Percentiles rank a stretch among this genome's conserved stretches.
These are phyloP conservation scores for Pestalotiopsis sp. DNA, from an alignment of 2,329 filamentous ascomycete species.

Conservation along the genomic window DNA sequence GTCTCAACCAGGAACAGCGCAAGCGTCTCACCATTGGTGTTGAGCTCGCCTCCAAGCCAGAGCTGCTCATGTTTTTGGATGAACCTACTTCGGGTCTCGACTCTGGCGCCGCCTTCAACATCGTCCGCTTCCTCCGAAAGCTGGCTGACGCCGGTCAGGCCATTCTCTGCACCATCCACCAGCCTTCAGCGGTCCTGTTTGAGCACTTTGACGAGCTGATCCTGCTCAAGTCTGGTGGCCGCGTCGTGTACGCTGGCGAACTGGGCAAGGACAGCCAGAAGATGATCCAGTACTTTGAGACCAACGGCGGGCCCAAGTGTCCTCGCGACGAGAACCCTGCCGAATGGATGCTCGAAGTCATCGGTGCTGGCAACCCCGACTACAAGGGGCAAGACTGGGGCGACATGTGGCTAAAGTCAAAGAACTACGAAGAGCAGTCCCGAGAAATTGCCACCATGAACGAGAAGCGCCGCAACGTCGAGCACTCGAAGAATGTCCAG, in stretches of 20 bases:
- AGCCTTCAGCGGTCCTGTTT: conserved; percentile 57
- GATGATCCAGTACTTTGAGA: conserved; percentile 53
- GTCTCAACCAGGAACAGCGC: conserved; percentile 58
- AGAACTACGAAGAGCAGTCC: conserved; percentile 44
- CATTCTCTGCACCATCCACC: conserved; percentile 61
- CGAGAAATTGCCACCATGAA: conserved; percentile 55
- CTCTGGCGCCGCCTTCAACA: conserved; percentile 59
- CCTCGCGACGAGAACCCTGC: conserved; percentile 51
- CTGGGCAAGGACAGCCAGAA: conserved; percentile 49
- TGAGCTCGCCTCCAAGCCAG: conserved; percentile 57
- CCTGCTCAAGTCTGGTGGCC: conserved; percentile 53
- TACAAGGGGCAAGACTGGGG: conserved; percentile 63
- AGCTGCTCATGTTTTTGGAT: conserved; percentile 65
- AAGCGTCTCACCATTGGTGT: conserved; percentile 58
- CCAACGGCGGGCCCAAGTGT: conserved; percentile 48
- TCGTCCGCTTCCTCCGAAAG: conserved; percentile 61
- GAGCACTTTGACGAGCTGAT: conserved; percentile 58
- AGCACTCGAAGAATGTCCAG: conserved; percentile 37
- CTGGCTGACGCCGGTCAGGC: conserved; percentile 60
- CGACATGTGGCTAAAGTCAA: conserved; percentile 57
- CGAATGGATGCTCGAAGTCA: conserved; percentile 56
- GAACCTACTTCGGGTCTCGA: conserved; percentile 62
- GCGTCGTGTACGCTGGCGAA: conserved; percentile 54
- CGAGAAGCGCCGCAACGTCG: conserved; percentile 39
- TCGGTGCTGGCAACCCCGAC: conserved; percentile 62